Evolutionary conservation across 176 grass and related monocot genomes (phyloP).

Genomic region (Oryza brachyantha): DNA sequence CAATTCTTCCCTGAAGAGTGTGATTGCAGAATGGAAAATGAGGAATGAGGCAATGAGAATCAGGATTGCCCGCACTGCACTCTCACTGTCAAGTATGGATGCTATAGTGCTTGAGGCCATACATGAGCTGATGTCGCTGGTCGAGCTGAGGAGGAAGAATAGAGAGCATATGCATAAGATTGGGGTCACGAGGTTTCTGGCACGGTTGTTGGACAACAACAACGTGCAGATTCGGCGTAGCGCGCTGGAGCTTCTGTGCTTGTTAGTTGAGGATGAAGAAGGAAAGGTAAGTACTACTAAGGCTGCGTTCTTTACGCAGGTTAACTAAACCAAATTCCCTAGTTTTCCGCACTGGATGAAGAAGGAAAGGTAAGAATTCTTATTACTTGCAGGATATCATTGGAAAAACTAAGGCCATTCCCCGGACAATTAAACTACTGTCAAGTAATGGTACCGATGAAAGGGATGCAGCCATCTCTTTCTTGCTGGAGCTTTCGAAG

Average conservation of each 20-base stretch:
- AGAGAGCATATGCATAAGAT: conserved; percentile 67
- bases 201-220: conserved; percentile 52
- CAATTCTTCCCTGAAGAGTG: conserved; percentile 69
- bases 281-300: conserved; percentile 54
- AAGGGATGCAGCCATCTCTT: conserved; percentile 56
- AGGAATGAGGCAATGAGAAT: conserved; percentile 74
- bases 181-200: conserved; percentile 69
- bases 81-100: conserved; percentile 47
- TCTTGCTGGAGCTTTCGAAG: conserved; percentile 79
- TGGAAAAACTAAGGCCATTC: conserved; percentile 70
- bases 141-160: conserved; percentile 46
- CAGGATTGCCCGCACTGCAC: conserved; percentile 50
- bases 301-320: too few relatives aligned
- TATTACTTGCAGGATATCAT: conserved; percentile 60
- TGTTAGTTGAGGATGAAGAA: conserved; percentile 67
- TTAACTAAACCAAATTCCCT: too few relatives aligned
- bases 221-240: conserved; percentile 45
- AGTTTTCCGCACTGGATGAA: too few relatives aligned
- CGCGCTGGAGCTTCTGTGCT: conserved; percentile 57
- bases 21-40: conserved; percentile 68
- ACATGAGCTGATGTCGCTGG: conserved; percentile 56
- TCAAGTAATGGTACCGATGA: conserved; percentile 54
- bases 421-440: conserved; percentile 53
- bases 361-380: conserved; percentile 63
- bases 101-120: conserved; percentile 68